phyloP scores from a whole-genome alignment of 495 filamentous ascomycete species.

The Bacidia rubella region DNA sequence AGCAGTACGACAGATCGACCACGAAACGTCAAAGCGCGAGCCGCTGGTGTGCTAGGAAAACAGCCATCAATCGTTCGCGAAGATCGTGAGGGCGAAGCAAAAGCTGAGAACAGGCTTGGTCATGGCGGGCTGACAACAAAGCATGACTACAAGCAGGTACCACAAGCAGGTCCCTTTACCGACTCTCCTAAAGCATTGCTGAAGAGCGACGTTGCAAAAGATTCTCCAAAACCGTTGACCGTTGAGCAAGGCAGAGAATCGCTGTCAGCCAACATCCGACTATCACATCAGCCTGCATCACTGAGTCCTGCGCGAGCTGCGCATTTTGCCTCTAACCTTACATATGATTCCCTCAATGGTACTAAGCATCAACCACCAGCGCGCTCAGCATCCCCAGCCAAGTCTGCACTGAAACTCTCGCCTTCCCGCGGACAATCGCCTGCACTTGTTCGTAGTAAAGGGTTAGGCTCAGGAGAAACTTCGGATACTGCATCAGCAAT shows the following conservation, averaged over 20 bases:
- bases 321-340: slow-evolving; percentile 53
- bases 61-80: slow-evolving; percentile 51
- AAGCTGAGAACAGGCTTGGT: slow-evolving; percentile 15
- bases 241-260: background rate
- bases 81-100: slow-evolving; percentile 40
- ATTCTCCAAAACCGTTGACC: too few species aligned
- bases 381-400: slow-evolving; percentile 69
- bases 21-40: slow-evolving; percentile 15
- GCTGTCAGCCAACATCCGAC: background rate
- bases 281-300: slow-evolving; percentile 26
- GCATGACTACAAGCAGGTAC: too few species aligned
- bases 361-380: slow-evolving; percentile 60
- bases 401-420: slow-evolving; percentile 69
- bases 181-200: too few species aligned
- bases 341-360: slow-evolving; percentile 35
- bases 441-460: slow-evolving; percentile 21
- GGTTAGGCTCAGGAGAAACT: slow-evolving; percentile 39
- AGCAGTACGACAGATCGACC: slow-evolving; percentile 16
- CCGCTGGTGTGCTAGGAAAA: slow-evolving; percentile 26
- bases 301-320: slow-evolving; percentile 54
- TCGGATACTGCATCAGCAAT: slow-evolving; percentile 45
- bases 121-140: slow-evolving; percentile 1
- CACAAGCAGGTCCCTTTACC: too few species aligned
- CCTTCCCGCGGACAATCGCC: slow-evolving; percentile 40
- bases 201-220: too few species aligned